A percentile compares a stretch with the other conserved stretches of the same genome.
phyloP scores from a whole-genome alignment of 768 basidiomycete genomes.

The Russula ochroleuca region DNA sequence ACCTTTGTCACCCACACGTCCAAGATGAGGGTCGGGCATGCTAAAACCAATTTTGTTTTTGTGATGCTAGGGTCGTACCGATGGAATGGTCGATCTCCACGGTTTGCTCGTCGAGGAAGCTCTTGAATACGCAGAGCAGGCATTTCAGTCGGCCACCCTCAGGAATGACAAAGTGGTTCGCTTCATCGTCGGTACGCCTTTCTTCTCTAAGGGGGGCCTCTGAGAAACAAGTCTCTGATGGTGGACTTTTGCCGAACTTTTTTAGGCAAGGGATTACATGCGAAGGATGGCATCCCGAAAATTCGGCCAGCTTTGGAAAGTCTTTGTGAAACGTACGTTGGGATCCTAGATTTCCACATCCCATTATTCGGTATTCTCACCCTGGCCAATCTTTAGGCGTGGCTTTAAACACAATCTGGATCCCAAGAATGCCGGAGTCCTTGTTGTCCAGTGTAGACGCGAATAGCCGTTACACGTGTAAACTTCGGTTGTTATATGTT shows the following conservation, averaged over 20 bases:
- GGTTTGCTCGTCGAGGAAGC: slow-evolving; percentile 10
- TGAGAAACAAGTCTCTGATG: neutral
- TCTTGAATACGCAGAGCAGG: neutral
- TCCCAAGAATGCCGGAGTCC: slow-evolving; percentile 14
- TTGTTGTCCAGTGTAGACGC: slow-evolving; percentile 13
- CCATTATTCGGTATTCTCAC: neutral
- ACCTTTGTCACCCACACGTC: neutral
- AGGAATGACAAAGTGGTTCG: neutral
- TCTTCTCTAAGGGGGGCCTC: neutral
- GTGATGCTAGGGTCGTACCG: neutral
- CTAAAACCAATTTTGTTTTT: neutral
- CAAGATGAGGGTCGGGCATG: neutral
- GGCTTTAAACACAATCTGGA: neutral
- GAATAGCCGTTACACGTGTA: neutral
- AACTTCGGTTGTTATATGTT: neutral
- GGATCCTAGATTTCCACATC: neutral
- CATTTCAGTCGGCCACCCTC: neutral
- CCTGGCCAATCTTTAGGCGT: neutral
- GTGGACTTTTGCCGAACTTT: neutral
- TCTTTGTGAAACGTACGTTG: slow-evolving; percentile 5
- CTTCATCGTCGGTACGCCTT: slow-evolving; percentile 20
- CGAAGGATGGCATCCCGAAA: slow-evolving; percentile 10
- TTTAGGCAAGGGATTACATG: slow-evolving; percentile 8
- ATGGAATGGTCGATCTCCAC: slow-evolving; percentile 14
- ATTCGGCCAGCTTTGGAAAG: slow-evolving; percentile 17